Conservation (phyloP, 305 asterid genomes). For the Lippia alba region DNA sequence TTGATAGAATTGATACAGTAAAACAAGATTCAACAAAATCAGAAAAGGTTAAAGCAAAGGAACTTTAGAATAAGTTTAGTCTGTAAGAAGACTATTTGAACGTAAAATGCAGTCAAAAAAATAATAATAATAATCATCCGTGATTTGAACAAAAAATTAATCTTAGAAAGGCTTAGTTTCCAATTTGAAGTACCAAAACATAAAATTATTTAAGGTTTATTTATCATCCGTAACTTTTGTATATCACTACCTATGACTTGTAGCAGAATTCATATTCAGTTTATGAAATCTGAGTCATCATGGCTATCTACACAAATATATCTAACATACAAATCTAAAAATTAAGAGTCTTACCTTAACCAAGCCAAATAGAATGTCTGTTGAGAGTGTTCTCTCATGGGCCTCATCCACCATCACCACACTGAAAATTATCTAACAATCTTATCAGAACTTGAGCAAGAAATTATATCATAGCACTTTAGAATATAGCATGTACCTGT, state of each 20-base stretch:
- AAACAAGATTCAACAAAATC: background rate
- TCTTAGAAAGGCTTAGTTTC: background rate
- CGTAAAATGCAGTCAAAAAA: background rate
- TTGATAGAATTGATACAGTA: background rate
- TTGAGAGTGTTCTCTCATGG: slow-evolving; percentile 90
- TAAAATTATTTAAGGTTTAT: slow-evolving; percentile 17
- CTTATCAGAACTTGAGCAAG: slow-evolving; percentile 18
- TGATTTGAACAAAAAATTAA: no score
- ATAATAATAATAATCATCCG: no score
- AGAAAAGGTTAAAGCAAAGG: background rate
- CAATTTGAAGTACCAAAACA: slow-evolving; percentile 12
- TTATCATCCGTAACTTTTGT: background rate
- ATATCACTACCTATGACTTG: background rate
- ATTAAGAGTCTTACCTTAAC: slow-evolving; percentile 58
- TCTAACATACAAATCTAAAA: slow-evolving; percentile 17
- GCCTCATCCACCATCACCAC: slow-evolving; percentile 97
- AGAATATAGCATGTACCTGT: slow-evolving; percentile 49
- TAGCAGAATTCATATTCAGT: slow-evolving; percentile 15
- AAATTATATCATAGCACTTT: slow-evolving; percentile 25
- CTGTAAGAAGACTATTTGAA: slow-evolving; percentile 10
- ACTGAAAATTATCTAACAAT: slow-evolving; percentile 46
- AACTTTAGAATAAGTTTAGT: background rate
- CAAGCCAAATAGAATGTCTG: slow-evolving; percentile 92
- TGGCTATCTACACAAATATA: slow-evolving; percentile 6
- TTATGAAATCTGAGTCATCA: background rate